phyloP scores from a whole-genome alignment of 352 stramenopile species.

The Phytophthora crassamura region DNA sequence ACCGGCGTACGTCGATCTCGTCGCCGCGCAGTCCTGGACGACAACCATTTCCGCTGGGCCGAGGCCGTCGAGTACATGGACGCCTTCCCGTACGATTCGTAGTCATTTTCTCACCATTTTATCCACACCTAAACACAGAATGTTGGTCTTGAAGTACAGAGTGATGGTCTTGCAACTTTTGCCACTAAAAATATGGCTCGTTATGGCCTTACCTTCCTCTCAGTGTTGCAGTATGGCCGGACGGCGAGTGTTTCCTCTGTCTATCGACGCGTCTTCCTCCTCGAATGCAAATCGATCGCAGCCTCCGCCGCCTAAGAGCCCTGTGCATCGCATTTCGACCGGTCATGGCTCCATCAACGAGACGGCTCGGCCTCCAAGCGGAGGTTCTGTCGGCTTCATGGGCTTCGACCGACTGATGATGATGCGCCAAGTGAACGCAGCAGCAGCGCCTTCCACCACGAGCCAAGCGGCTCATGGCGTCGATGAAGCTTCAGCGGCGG shows the following conservation, averaged over 20 bases:
- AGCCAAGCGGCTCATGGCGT: background rate
- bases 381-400: constrained; percentile 18
- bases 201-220: background rate
- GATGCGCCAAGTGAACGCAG: constrained; percentile 63
- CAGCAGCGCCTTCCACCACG: constrained; percentile 10
- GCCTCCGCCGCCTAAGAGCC: constrained; percentile 59
- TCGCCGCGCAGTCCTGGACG: constrained; percentile 17
- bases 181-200: constrained; percentile 11
- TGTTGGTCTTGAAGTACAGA: constrained; percentile 23
- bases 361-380: constrained; percentile 20
- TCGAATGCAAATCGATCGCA: constrained; percentile 15
- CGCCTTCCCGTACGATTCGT: constrained; percentile 34
- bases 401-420: constrained; percentile 58
- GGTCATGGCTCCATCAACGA: constrained; percentile 29
- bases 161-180: constrained; percentile 20
- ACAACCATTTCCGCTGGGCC: constrained; percentile 35
- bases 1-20: constrained; percentile 30
- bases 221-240: constrained; percentile 19
- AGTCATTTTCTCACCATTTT: too few relatives aligned
- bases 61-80: constrained; percentile 41
- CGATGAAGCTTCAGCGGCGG: constrained; percentile 58
- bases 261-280: constrained; percentile 34
- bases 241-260: constrained; percentile 53
- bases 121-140: background rate
- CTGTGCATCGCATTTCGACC: constrained; percentile 30